Evolutionary conservation across 164 flowering plant species (phyloP), one percentile per base, ranked within the genome.

Genomic region (Berberis vulgaris): DNA sequence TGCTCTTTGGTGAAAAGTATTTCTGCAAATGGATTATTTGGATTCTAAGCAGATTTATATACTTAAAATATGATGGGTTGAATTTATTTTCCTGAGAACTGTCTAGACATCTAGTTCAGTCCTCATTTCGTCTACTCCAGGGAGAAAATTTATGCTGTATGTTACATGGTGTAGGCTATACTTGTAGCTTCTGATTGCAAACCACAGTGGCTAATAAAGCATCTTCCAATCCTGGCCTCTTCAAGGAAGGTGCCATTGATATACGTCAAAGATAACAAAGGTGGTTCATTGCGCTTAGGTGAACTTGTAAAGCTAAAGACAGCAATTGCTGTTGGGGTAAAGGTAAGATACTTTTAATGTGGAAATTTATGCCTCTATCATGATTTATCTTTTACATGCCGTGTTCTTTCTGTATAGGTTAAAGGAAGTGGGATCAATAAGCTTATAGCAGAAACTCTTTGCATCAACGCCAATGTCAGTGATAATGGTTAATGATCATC

Each of bases 321-420:
- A 3, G 89, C 98, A 13, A 79, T 87, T n/a, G 89, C 89, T 8
- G 69, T 92, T 61, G 98, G 98, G 43, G 72, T 92, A 4, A 92
- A 92, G 86, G 98, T 86, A 43, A 45, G 57, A 0, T 8, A 53
- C 5, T 71, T n/a, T 26, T 5, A 40, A 10, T 43, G 26, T 26
- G 26, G 26, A 26, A 26, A 26, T 26, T 26, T 26, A 26, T 26
- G 26, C 26, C 6, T 5, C 26, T 26, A 26, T 26, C 26, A 26
- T 26, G 26, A 26, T 38, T 38, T 61, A 40, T 41, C 6, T 5
- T 11, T 50, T 9, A 42, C 59, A 43, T 43, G 5, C 3, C 45
- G 4, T 41, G 45, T 38, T 43, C 58, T 57, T n/a, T 67, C 7
- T 58, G 5, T 65, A 55, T 64, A 86, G 91, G 84, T 72, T 63